Percentiles rank a stretch among this genome's conserved stretches.
phyloP scores from a whole-genome alignment of 2,329 filamentous ascomycete species.

The Geoglossum cookeanum region DNA sequence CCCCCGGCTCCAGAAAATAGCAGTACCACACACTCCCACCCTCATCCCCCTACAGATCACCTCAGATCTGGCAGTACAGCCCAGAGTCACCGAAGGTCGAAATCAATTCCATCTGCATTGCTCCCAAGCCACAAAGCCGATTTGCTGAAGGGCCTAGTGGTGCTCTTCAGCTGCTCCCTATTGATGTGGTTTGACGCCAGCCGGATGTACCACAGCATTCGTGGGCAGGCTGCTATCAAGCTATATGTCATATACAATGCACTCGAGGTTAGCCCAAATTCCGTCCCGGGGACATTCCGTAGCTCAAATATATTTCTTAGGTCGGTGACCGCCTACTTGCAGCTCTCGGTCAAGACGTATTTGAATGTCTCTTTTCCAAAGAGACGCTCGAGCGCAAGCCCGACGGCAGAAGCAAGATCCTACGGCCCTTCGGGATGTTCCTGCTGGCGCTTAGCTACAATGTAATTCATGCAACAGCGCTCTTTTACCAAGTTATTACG shows the following conservation, averaged over 20 bases:
- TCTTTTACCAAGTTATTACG: constrained; percentile 96
- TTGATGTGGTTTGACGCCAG: constrained; percentile 88
- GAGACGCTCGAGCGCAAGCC: constrained; percentile 79
- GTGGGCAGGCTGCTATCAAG: constrained; percentile 91
- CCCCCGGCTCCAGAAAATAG: background rate
- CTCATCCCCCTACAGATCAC: background rate
- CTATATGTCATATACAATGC: constrained; percentile 98
- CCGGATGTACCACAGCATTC: constrained; percentile 94
- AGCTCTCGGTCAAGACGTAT: constrained; percentile 83
- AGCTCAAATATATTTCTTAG: constrained; percentile 13
- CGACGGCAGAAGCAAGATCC: constrained; percentile 76
- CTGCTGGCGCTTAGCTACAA: constrained; percentile 73
- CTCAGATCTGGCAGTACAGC: constrained; percentile 2
- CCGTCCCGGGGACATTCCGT: background rate
- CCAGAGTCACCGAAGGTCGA: constrained; percentile 49
- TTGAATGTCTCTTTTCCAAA: constrained; percentile 85
- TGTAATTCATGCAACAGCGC: constrained; percentile 62
- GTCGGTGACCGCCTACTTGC: constrained; percentile 78
- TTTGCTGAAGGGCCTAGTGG: constrained; percentile 73
- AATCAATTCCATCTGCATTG: constrained; percentile 68
- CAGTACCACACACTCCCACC: background rate
- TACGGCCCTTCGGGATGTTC: constrained; percentile 83
- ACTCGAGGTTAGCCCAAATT: constrained; percentile 43
- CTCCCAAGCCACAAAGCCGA: constrained; percentile 88
- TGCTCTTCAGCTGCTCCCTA: constrained; percentile 66